Conservation (phyloP, 1,284 basidiomycete species). For the Boletus chippewaensis region DNA sequence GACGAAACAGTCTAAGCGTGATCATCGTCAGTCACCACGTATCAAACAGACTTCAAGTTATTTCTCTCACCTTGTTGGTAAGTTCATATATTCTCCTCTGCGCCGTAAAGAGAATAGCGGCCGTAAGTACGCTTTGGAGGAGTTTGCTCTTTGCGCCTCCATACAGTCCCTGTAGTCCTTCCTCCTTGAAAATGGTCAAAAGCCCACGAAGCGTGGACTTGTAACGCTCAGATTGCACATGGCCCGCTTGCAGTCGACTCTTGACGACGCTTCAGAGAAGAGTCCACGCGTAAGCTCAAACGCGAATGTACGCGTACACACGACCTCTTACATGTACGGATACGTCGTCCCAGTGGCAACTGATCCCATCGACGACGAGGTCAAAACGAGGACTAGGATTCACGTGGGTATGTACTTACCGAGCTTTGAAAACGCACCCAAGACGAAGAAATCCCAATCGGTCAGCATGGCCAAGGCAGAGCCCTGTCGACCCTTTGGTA, state of each 20-base stretch:
- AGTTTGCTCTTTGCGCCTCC: slow-evolving; percentile 83
- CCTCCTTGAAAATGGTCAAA: slow-evolving; percentile 63
- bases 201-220: slow-evolving; percentile 68
- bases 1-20: slow-evolving; percentile 15
- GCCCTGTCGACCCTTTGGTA: slow-evolving; percentile 40
- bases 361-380: slow-evolving; percentile 25
- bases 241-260: slow-evolving; percentile 75
- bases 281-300: not conserved
- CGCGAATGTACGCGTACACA: not conserved
- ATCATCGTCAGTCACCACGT: slow-evolving; percentile 2
- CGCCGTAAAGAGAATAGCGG: slow-evolving; percentile 82
- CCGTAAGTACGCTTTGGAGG: slow-evolving; percentile 83
- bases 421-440: slow-evolving; percentile 84
- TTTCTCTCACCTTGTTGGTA: slow-evolving; percentile 47
- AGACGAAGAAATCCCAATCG: slow-evolving; percentile 85
- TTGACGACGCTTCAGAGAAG: slow-evolving; percentile 60
- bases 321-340: slow-evolving; percentile 61
- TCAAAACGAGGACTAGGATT: not conserved
- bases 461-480: slow-evolving; percentile 50
- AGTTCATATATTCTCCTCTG: slow-evolving; percentile 73
- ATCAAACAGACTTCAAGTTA: not conserved
- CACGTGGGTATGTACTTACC: slow-evolving; percentile 38
- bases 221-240: slow-evolving; percentile 55
- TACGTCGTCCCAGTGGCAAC: slow-evolving; percentile 73
- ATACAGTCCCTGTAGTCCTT: slow-evolving; percentile 79